Conservation (phyloP, 306 rosid species). For the Trifolium pratense region DNA sequence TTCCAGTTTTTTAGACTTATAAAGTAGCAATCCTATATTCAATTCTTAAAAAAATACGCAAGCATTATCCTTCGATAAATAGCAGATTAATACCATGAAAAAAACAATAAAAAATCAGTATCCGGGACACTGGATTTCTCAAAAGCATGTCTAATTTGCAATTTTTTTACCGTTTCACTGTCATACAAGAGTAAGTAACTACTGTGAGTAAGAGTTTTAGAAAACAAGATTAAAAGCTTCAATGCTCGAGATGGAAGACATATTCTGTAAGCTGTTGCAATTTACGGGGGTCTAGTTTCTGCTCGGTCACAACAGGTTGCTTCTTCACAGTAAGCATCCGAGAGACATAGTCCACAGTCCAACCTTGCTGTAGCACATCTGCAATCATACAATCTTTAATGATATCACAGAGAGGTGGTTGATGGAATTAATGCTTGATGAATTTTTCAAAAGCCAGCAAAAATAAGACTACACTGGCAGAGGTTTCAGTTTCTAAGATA, state of each 20-base stretch:
- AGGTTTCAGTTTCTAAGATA: neutral
- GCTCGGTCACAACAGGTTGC: constrained; percentile 67
- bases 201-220: too few relatives aligned
- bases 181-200: constrained; percentile 8
- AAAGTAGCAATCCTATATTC: constrained; percentile 4
- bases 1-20: neutral
- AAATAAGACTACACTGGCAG: neutral
- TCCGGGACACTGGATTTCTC: neutral
- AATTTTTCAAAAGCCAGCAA: constrained; percentile 26
- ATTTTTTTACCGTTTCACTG: neutral
- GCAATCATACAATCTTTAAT: constrained; percentile 38
- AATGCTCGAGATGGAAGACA: constrained; percentile 91
- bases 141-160: constrained; percentile 10
- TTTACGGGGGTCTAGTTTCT: constrained; percentile 81
- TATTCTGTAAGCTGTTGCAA: constrained; percentile 92
- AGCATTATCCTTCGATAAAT: neutral
- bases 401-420: neutral
- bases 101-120: neutral
- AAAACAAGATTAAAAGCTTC: too few relatives aligned
- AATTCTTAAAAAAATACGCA: neutral
- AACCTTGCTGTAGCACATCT: constrained; percentile 74
- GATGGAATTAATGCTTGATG: too few relatives aligned
- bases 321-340: constrained; percentile 84
- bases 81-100: neutral
- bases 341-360: constrained; percentile 76